Evolutionary conservation across 148 eudicot species (phyloP), one percentile per base, ranked within the genome.

Genomic region (Diospyros kaki): DNA sequence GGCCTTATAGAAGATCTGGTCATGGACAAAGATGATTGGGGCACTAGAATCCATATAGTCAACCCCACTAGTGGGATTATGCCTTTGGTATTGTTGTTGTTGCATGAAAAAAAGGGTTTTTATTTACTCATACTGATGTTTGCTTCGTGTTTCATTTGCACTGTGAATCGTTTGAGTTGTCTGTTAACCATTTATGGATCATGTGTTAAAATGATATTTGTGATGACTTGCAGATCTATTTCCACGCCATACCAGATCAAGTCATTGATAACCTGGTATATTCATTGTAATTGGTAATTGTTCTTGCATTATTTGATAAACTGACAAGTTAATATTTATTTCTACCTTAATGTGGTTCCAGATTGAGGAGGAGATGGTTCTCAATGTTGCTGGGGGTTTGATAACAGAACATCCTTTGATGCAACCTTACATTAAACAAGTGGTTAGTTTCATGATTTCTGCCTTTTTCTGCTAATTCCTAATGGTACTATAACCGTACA

Each of bases 401-500:
- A 86, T 94, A 41, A 90, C 89, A 11, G 98, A 94, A 80, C 98
- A 94, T 74, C 97, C 97, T 77, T 83, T 91, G 80, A 80, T 91
- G 53, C 69, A 83, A 75, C 98, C 97, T 9, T 88, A 80, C 70
- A 87, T 93, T 73, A 91, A 91, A 82, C 80, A 89, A 84, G 87
- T 93, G 94, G 97, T 91, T n/a, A 44, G 97, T 81, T 75, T 71
- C 58, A 15, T 58, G 53, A 38, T 59, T 15, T 69, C 60, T n/a
- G n/a, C n/a, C n/a, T n/a, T n/a, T n/a, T n/a, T n/a, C n/a, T 18
- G 3, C 41, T 55, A 14, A 13, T 58, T 39, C 50, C 52, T 14
- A 64, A 14, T 13, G 4, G 10, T 13, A 7, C 12, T 18, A 28
- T 28, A 28, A 0, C 28, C 28, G 28, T 28, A 28, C 28, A 28